Evolutionary conservation across 306 rosid genomes (phyloP), one percentile per base, ranked within the genome.

Genomic region (Cucumis cinereus): DNA sequence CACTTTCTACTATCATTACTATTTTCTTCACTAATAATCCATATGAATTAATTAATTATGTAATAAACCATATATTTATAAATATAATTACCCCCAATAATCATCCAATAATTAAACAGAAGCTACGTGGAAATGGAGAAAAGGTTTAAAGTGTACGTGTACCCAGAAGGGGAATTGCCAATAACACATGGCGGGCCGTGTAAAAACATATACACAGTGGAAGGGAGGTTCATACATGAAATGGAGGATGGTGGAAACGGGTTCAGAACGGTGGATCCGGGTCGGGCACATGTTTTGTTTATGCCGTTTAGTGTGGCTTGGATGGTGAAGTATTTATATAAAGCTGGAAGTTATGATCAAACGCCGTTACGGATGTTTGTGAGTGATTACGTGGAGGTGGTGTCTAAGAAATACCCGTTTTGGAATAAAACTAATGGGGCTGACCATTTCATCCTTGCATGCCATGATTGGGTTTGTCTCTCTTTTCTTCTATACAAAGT

Each of bases 381-480:
- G 30, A 80, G 91, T 26, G 96, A 93, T 82, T 93, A 91, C 53
- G 93, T 89, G 72, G 80, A 79, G 49, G 71, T 86, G 13, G 79
- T 93, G 12, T 89, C 97, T 0, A n/a, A 40, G 41, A 88, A 62
- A 73, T 69, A 93, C 79, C 92, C 98, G 28, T 91, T 86, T 77
- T 93, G 98, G 98, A 91, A 91, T 67, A 83, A 79, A 79, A 84
- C 97, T 79, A 82, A n/a, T 64, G 97, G 97, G 75, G 96, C 98
- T 14, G 93, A 93, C 86, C 97, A 91, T 83, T 91, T 93, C 93
- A 88, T 93, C 91, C 83, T 93, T 66, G 84, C 92, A 41, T 91
- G 97, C 66, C 98, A 91, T 85, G 98, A 93, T 87, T 93, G 97
- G 93, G 98, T 93, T 68, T 79, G 86, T 75, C 80, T 79, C 14